Conservation (phyloP, 176 grass and related monocot species). For the Aegilops umbellulata region DNA sequence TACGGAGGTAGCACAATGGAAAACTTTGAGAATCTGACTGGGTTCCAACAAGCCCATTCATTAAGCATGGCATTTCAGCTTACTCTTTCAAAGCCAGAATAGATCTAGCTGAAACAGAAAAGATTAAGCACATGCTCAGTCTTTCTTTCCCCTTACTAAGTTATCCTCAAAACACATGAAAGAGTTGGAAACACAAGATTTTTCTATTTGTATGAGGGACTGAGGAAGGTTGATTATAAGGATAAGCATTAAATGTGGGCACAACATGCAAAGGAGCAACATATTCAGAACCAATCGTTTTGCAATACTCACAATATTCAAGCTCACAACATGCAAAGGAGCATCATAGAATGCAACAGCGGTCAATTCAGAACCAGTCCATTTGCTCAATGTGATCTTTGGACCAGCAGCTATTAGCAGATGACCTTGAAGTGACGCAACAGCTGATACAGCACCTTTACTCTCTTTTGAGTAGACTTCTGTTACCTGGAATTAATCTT, state of each 20-base stretch:
- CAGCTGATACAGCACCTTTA: slow-evolving; percentile 89
- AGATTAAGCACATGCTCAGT: not conserved
- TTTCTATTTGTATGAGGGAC: not conserved
- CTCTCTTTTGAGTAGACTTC: slow-evolving; percentile 93
- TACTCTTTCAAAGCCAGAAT: slow-evolving; percentile 4
- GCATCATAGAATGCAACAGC: slow-evolving; percentile 97
- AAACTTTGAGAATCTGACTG: not conserved
- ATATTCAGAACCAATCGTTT: slow-evolving; percentile 7
- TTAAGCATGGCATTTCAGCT: not conserved
- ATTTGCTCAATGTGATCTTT: slow-evolving; percentile 94
- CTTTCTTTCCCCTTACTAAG: not conserved
- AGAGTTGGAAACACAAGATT: not conserved
- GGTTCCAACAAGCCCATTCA: not conserved
- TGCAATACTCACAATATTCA: slow-evolving; percentile 86
- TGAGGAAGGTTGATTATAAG: not conserved
- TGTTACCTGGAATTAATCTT: slow-evolving; percentile 49
- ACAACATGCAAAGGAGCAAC: not conserved
- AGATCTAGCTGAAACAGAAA: not conserved
- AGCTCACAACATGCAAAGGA: slow-evolving; percentile 94
- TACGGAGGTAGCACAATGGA: not conserved
- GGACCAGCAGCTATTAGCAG: slow-evolving; percentile 91
- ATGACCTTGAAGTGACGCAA: slow-evolving; percentile 97
- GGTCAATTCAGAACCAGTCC: slow-evolving; percentile 89
- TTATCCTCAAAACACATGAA: not conserved
- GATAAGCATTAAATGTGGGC: not conserved